Conservation (phyloP, 2,329 filamentous ascomycete genomes). For the Apiospora arundinis region DNA sequence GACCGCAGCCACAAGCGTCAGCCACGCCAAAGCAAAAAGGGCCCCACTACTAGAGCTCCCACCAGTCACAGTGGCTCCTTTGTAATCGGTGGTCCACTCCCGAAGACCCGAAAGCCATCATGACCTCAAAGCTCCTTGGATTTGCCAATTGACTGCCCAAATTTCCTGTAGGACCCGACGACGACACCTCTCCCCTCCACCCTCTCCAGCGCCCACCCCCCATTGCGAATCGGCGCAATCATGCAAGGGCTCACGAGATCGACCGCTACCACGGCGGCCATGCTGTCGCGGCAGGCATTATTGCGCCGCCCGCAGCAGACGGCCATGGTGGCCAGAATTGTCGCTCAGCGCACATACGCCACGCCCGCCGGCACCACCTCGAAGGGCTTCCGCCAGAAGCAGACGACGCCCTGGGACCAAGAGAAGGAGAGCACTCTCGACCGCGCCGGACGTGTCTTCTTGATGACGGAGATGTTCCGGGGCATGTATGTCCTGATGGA, state of each 20-base stretch:
- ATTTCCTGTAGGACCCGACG: slow-evolving; percentile 22
- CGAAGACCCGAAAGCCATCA: slow-evolving; percentile 25
- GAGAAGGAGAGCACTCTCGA: slow-evolving; percentile 79
- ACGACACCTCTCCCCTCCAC: slow-evolving; percentile 26
- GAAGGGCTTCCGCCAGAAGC: slow-evolving; percentile 78
- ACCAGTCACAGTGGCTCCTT: slow-evolving; percentile 21
- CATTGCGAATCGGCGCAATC: slow-evolving; percentile 25
- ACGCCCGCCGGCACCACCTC: slow-evolving; percentile 81
- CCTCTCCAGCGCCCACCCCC: slow-evolving; percentile 22
- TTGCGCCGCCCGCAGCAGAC: slow-evolving; percentile 37
- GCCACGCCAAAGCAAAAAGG: neutral
- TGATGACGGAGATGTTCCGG: slow-evolving; percentile 92
- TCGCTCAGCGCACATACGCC: slow-evolving; percentile 56
- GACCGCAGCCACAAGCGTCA: slow-evolving; percentile 1
- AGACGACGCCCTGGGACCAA: slow-evolving; percentile 80
- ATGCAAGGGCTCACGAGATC: slow-evolving; percentile 43
- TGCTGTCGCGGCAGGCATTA: slow-evolving; percentile 41
- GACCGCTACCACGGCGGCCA: slow-evolving; percentile 29
- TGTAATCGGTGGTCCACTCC: slow-evolving; percentile 25
- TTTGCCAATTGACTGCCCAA: slow-evolving; percentile 23
- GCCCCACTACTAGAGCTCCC: neutral
- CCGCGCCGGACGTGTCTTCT: slow-evolving; percentile 89
- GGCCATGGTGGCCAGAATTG: slow-evolving; percentile 37
- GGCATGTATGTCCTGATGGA: slow-evolving; percentile 98
- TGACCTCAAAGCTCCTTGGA: slow-evolving; percentile 26